Conservation (phyloP, 306 rosid species). For the Mimosa pudica region DNA sequence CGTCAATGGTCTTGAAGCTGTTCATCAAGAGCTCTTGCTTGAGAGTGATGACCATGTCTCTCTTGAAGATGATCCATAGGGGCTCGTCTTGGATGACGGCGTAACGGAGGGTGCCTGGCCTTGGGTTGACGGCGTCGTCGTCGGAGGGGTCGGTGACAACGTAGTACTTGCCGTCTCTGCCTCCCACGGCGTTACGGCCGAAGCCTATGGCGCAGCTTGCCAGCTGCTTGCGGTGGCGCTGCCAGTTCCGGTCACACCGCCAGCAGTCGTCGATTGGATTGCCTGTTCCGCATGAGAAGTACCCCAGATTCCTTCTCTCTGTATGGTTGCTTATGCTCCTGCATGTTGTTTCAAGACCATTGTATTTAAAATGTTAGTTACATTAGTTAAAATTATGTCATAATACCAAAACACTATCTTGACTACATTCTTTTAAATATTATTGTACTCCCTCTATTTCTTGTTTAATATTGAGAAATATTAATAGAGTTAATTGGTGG, state of each 20-base stretch:
- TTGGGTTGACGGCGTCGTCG: conserved; percentile 74
- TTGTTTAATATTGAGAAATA: no score
- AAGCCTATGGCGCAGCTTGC: conserved; percentile 89
- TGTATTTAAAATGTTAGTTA: no score
- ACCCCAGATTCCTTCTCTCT: conserved; percentile 71
- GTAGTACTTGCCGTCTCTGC: conserved; percentile 83
- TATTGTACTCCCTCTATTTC: no score
- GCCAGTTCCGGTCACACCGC: conserved; percentile 89
- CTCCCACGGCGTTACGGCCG: conserved; percentile 89
- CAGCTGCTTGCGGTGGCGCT: conserved; percentile 60
- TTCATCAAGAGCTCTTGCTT: conserved; percentile 93
- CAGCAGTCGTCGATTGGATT: conserved; percentile 97
- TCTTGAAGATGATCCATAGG: conserved; percentile 91
- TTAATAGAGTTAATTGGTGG: no score
- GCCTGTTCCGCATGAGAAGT: conserved; percentile 84
- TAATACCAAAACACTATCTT: no score
- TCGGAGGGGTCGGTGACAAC: conserved; percentile 65
- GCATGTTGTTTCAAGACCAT: not conserved
- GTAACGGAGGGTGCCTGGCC: conserved; percentile 87
- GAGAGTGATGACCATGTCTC: conserved; percentile 92
- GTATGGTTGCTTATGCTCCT: conserved; percentile 72
- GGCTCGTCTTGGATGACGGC: conserved; percentile 89
- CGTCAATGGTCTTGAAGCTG: conserved; percentile 97
- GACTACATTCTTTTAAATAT: no score
- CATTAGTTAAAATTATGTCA: no score